Evolutionary conservation across 371 early-diverging fungal species (phyloP).

Genomic region (Apophysomyces sp.): DNA sequence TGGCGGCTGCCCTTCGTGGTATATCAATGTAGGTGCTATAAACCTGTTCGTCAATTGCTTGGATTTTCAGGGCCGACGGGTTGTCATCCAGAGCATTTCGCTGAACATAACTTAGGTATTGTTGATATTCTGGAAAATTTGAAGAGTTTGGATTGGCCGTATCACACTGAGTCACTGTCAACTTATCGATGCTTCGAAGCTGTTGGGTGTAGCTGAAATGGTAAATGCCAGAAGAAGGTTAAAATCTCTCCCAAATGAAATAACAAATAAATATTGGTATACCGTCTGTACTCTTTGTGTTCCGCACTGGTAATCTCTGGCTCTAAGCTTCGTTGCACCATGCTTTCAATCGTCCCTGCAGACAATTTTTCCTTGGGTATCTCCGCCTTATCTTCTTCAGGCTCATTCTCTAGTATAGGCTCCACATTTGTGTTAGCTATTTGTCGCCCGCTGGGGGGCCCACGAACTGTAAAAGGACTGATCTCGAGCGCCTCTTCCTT

Average conservation of each 20-base stretch:
- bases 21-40: constrained; percentile 49
- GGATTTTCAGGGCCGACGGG: constrained; percentile 31
- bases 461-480: constrained; percentile 55
- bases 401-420: constrained; percentile 5
- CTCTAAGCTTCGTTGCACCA: constrained; percentile 54
- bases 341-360: constrained; percentile 50
- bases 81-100: constrained; percentile 35
- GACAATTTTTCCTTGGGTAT: constrained; percentile 22
- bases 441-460: constrained; percentile 4
- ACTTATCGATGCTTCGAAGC: constrained; percentile 38
- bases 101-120: constrained; percentile 44
- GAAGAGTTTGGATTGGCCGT: constrained; percentile 12
- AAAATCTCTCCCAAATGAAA: neutral
- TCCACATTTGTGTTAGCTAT: neutral
- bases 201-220: constrained; percentile 51
- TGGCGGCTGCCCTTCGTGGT: constrained; percentile 42
- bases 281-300: constrained; percentile 60
- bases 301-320: constrained; percentile 55
- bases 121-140: constrained; percentile 48
- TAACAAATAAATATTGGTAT: no score
- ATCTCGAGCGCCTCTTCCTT: constrained; percentile 35
- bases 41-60: constrained; percentile 44
- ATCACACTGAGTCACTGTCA: constrained; percentile 30
- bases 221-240: neutral
- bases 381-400: constrained; percentile 19